Conservation (phyloP, 2,329 filamentous ascomycete genomes). For the Alternaria burnsii region DNA sequence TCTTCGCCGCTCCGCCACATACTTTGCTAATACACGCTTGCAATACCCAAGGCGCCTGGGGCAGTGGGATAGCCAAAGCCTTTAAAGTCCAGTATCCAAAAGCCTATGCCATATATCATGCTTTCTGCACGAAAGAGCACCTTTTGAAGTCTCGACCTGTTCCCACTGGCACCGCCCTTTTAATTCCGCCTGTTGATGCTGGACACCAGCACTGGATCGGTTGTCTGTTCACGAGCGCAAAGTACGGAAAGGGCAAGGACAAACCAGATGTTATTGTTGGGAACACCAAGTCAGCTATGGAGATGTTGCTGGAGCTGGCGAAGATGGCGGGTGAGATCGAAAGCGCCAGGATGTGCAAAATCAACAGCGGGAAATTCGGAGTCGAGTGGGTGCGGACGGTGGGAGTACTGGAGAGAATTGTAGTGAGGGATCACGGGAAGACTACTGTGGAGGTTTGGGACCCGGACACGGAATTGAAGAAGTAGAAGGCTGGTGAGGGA, state of each 20-base stretch:
- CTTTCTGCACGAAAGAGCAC: constrained; percentile 55
- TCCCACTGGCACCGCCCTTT: constrained; percentile 58
- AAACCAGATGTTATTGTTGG: constrained; percentile 55
- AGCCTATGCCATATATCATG: constrained; percentile 59
- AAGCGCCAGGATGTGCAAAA: constrained; percentile 60
- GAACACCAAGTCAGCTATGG: constrained; percentile 60
- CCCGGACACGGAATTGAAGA: constrained; percentile 1
- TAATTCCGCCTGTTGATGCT: constrained; percentile 61
- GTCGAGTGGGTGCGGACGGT: constrained; percentile 64
- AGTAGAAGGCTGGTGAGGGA: not conserved
- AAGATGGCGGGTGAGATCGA: constrained; percentile 16
- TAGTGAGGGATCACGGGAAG: constrained; percentile 32
- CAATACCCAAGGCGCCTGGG: constrained; percentile 67
- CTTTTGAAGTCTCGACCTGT: constrained; percentile 33
- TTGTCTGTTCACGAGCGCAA: constrained; percentile 65
- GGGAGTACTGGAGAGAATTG: constrained; percentile 49
- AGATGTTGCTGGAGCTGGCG: constrained; percentile 58
- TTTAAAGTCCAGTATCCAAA: constrained; percentile 62
- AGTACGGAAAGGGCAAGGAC: constrained; percentile 58
- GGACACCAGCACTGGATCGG: constrained; percentile 61
- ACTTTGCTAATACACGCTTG: constrained; percentile 67
- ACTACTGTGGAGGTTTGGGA: constrained; percentile 41
- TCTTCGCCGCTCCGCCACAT: constrained; percentile 62
- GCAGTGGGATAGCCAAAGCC: constrained; percentile 63
- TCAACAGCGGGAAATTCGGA: constrained; percentile 66